Evolutionary conservation across 768 basidiomycete genomes (phyloP).

Genomic region (Kondoa malvinella): DNA sequence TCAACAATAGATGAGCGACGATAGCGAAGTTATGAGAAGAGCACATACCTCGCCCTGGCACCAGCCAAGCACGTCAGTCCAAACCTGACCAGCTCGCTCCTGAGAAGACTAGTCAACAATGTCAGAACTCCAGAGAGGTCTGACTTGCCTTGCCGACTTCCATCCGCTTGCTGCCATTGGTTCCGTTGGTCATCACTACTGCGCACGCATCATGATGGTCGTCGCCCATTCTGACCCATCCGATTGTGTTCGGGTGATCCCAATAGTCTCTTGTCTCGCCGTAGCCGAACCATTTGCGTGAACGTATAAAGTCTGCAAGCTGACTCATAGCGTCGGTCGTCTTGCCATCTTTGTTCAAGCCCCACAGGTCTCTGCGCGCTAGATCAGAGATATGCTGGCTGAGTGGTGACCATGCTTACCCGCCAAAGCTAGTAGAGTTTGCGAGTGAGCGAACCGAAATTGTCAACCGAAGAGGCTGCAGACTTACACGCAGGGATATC

Average conservation of each 20-base stretch:
- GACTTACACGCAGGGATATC: conserved; percentile 32
- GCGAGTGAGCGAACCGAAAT: background rate
- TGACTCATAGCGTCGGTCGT: conserved; percentile 31
- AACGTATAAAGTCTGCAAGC: conserved; percentile 32
- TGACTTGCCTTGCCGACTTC: conserved; percentile 32
- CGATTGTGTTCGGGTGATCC: conserved; percentile 34
- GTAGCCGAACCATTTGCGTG: conserved; percentile 25
- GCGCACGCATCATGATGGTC: conserved; percentile 33
- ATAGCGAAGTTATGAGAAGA: background rate
- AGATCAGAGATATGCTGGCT: no score
- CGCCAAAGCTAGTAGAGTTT: background rate
- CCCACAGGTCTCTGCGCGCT: conserved; percentile 35
- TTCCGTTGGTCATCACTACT: conserved; percentile 27
- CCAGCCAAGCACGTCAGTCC: conserved; percentile 39
- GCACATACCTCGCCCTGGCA: conserved; percentile 28
- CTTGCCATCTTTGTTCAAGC: conserved; percentile 30
- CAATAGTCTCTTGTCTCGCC: conserved; percentile 34
- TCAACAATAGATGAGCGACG: conserved; percentile 9
- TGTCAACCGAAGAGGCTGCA: no score
- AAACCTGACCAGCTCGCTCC: conserved; percentile 37
- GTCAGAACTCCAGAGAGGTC: background rate
- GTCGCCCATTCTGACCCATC: conserved; percentile 35
- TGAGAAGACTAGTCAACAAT: conserved; percentile 20
- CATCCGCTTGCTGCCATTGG: conserved; percentile 33
- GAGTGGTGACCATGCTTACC: conserved; percentile 28